These are phyloP conservation scores for Penicillium digitatum DNA, from an alignment of 2,329 filamentous ascomycete genomes.

Conservation along the genomic window DNA sequence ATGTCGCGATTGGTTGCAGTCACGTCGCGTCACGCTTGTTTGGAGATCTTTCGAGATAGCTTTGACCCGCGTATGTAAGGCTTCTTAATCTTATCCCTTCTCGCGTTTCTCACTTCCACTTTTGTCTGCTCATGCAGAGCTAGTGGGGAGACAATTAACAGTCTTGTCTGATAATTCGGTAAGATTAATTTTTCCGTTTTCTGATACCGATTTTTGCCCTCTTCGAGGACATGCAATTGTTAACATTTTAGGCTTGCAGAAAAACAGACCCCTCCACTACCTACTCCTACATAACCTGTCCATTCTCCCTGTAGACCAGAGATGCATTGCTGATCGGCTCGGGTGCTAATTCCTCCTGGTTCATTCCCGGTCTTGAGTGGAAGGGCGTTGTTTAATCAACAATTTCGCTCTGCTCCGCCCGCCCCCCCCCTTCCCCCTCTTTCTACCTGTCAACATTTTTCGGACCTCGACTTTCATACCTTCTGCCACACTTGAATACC, in stretches of 20 bases:
- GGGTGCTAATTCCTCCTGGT: constrained; percentile 3
- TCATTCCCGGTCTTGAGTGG: constrained; percentile 8
- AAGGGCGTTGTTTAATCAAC: constrained; percentile 10
- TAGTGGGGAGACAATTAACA: constrained; percentile 9
- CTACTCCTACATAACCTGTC: constrained; percentile 26
- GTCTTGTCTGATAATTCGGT: constrained; percentile 9
- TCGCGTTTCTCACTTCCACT: constrained; percentile 19
- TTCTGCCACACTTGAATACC: background rate
- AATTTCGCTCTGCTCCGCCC: background rate
- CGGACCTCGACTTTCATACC: background rate
- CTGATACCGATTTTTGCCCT: background rate
- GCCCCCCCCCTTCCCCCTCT: background rate
- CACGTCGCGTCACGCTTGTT: constrained; percentile 41
- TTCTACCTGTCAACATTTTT: constrained; percentile 2
- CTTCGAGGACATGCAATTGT: constrained; percentile 7
- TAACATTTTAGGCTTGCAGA: constrained; percentile 31
- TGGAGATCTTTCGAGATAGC: constrained; percentile 31
- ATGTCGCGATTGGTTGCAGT: constrained; percentile 35
- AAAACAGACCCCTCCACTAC: constrained; percentile 20
- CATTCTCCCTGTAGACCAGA: constrained; percentile 35
- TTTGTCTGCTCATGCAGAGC: constrained; percentile 9
- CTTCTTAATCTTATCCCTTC: constrained; percentile 15
- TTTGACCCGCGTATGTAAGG: constrained; percentile 35
- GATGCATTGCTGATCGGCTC: constrained; percentile 19
- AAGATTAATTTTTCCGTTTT: constrained; percentile 11